phyloP scores from a whole-genome alignment of 257 asterid species.

The Echium plantagineum region DNA sequence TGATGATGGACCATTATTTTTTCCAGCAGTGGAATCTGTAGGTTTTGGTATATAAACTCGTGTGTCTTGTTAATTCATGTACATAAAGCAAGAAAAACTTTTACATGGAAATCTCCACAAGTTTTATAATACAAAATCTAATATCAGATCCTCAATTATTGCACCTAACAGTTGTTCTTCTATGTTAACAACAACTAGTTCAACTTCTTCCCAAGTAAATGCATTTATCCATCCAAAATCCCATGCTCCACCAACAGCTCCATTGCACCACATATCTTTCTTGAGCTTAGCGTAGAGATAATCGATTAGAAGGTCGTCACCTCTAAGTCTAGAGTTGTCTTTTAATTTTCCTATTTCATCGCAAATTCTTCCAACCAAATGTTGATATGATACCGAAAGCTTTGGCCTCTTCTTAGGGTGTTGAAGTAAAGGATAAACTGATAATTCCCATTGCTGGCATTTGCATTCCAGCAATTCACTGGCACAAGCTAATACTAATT shows the following conservation, averaged over 20 bases:
- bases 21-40: slow-evolving; percentile 56
- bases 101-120: neutral
- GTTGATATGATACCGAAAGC: slow-evolving; percentile 14
- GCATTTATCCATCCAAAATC: slow-evolving; percentile 32
- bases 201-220: slow-evolving; percentile 20
- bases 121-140: slow-evolving; percentile 10
- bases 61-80: too few species aligned
- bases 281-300: slow-evolving; percentile 11
- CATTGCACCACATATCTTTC: slow-evolving; percentile 25
- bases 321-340: slow-evolving; percentile 7
- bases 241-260: slow-evolving; percentile 18
- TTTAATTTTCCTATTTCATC: slow-evolving; percentile 19
- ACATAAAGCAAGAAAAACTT: slow-evolving; percentile 2
- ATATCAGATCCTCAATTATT: slow-evolving; percentile 16
- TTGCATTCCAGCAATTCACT: slow-evolving; percentile 21
- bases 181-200: slow-evolving; percentile 17
- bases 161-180: slow-evolving; percentile 21
- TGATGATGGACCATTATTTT: slow-evolving; percentile 49
- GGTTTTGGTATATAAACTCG: slow-evolving; percentile 81
- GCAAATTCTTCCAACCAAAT: slow-evolving; percentile 23
- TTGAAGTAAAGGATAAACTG: slow-evolving; percentile 5
- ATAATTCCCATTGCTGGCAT: slow-evolving; percentile 10
- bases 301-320: slow-evolving; percentile 10
- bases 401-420: slow-evolving; percentile 1
- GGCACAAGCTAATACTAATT: slow-evolving; percentile 22